Evolutionary conservation across 345 rosid genomes (phyloP).

Genomic region (Garcia nutans): DNA sequence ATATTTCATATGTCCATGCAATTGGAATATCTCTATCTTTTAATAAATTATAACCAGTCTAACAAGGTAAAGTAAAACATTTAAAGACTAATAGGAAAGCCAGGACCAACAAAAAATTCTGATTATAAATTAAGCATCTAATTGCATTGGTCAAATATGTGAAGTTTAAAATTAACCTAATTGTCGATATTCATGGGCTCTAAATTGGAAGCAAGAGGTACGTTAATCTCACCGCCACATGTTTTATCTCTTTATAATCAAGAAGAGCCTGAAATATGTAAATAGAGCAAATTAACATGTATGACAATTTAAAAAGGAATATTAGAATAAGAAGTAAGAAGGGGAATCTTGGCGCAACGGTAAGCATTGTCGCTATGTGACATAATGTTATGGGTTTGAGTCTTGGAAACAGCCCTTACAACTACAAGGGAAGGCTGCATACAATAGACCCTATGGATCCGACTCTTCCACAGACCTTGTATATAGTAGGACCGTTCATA

Average conservation of each 20-base stretch:
- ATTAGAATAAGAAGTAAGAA: not conserved
- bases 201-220: slow-evolving; percentile 46
- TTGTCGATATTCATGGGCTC: slow-evolving; percentile 54
- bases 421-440: too few species aligned
- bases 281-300: not conserved
- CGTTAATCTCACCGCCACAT: slow-evolving; percentile 53
- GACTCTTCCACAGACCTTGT: too few species aligned
- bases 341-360: too few species aligned
- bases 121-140: not conserved
- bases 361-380: too few species aligned
- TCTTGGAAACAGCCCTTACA: too few species aligned
- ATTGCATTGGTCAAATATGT: not conserved
- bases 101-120: not conserved
- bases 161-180: slow-evolving; percentile 46
- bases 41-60: not conserved
- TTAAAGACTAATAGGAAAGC: slow-evolving; percentile 8
- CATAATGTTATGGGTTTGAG: too few species aligned
- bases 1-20: not conserved
- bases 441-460: too few species aligned
- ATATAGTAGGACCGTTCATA: too few species aligned
- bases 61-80: not conserved
- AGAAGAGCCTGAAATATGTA: slow-evolving; percentile 64
- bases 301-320: slow-evolving; percentile 5
- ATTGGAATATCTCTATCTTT: not conserved
- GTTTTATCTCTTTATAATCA: slow-evolving; percentile 79